Evolutionary conservation across 257 asterid species (phyloP).

Genomic region (Paulownia fortunei): DNA sequence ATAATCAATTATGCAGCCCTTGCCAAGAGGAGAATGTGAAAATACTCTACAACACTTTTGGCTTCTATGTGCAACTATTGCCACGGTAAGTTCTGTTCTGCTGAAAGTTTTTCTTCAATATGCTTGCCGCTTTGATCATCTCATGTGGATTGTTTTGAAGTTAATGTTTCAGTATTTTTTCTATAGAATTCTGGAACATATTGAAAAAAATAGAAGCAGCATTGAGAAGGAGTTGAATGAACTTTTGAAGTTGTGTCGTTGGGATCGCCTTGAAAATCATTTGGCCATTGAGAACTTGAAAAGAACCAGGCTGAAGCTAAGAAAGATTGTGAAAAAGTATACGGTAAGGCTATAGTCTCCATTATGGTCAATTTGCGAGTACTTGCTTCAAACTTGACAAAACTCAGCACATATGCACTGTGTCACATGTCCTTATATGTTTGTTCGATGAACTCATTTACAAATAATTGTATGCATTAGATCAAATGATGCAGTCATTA

Average conservation of each 20-base stretch:
- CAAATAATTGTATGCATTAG: not conserved
- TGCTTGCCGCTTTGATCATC: conserved; percentile 18
- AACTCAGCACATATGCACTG: not conserved
- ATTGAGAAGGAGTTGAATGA: conserved; percentile 82
- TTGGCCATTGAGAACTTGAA: conserved; percentile 67
- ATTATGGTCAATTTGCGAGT: not conserved
- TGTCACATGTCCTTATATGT: conserved; percentile 2
- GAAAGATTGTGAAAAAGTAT: conserved; percentile 74
- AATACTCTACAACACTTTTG: conserved; percentile 81
- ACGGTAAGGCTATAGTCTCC: conserved; percentile 54
- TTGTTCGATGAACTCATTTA: conserved; percentile 6
- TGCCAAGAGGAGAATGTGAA: conserved; percentile 60
- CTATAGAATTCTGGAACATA: conserved; percentile 64
- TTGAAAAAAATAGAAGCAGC: conserved; percentile 55
- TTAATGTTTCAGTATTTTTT: conserved; percentile 27
- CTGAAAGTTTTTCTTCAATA: not conserved
- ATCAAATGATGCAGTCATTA: not conserved
- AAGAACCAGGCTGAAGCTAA: conserved; percentile 75
- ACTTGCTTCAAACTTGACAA: not conserved
- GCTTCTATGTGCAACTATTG: conserved; percentile 80
- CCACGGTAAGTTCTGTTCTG: conserved; percentile 62
- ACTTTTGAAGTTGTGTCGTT: conserved; percentile 70
- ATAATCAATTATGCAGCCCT: conserved; percentile 51
- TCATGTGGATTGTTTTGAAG: conserved; percentile 8
- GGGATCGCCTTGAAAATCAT: conserved; percentile 71